Evolutionary conservation across 2,329 filamentous ascomycete species (phyloP).

Genomic region (Cladosporium sp.): DNA sequence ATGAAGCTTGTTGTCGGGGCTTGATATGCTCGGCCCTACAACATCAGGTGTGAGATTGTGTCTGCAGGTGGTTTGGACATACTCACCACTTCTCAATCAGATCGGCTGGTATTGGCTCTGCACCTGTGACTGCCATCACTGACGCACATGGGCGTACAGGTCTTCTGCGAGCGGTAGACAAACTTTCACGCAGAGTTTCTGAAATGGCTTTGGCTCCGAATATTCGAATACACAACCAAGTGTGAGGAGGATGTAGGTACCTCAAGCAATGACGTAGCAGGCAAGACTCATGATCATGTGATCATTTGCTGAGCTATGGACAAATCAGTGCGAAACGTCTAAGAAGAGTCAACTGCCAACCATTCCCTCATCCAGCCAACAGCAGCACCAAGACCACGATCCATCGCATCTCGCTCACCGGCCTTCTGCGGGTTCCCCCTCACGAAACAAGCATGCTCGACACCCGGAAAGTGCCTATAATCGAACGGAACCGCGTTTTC

Average conservation of each 20-base stretch:
- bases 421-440: conserved; percentile 39
- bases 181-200: too few species aligned
- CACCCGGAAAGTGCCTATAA: conserved; percentile 50
- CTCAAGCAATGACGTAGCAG: too few species aligned
- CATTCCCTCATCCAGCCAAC: conserved; percentile 10
- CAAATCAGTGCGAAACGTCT: too few species aligned
- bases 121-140: too few species aligned
- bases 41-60: neutral
- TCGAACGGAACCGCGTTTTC: conserved; percentile 41
- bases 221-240: too few species aligned
- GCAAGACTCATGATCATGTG: too few species aligned
- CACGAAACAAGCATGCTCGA: conserved; percentile 45
- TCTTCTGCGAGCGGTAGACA: too few species aligned
- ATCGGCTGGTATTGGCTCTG: neutral
- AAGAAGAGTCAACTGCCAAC: neutral
- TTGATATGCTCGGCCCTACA: neutral
- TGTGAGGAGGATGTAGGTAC: too few species aligned
- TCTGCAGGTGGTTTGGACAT: neutral
- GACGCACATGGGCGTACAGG: too few species aligned
- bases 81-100: neutral
- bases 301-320: too few species aligned
- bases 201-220: too few species aligned
- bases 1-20: neutral
- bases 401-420: conserved; percentile 44
- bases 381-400: conserved; percentile 37